Conservation (phyloP, 768 basidiomycete genomes). For the Suillus bovinus region DNA sequence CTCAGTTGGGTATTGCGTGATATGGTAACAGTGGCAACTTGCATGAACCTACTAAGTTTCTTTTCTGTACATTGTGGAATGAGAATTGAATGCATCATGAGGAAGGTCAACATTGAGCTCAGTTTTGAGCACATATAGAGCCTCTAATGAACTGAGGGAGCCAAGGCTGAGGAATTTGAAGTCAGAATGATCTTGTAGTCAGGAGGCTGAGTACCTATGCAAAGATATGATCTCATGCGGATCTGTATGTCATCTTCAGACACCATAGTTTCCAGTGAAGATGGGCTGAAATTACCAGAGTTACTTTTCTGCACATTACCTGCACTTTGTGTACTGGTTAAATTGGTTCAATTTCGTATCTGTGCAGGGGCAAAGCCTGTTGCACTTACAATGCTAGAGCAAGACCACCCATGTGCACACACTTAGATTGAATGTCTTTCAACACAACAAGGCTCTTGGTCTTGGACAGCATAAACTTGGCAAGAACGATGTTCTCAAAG, state of each 20-base stretch:
- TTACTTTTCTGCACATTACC: conserved; percentile 8
- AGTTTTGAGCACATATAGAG: conserved; percentile 45
- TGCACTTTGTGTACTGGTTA: conserved; percentile 28
- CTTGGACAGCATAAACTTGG: conserved; percentile 54
- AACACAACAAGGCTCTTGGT: conserved; percentile 37
- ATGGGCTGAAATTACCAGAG: conserved; percentile 20
- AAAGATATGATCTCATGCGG: conserved; percentile 40
- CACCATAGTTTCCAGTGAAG: conserved; percentile 43
- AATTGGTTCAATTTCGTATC: conserved; percentile 25
- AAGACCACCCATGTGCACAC: conserved; percentile 51
- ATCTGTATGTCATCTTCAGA: conserved; percentile 24
- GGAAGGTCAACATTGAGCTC: conserved; percentile 46
- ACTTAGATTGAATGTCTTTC: conserved; percentile 59
- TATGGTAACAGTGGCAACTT: too few species aligned
- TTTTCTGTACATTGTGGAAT: conserved; percentile 38
- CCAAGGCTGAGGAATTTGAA: conserved; percentile 59
- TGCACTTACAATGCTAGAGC: conserved; percentile 43
- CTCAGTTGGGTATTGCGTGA: too few species aligned
- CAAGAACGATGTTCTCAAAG: conserved; percentile 45
- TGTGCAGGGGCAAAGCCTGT: conserved; percentile 16
- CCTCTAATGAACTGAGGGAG: conserved; percentile 66
- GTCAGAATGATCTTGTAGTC: conserved; percentile 40
- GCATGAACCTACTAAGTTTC: too few species aligned
- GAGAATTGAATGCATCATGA: conserved; percentile 40
- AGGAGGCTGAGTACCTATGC: conserved; percentile 45